Evolutionary conservation across 2,329 filamentous ascomycete genomes (phyloP), one percentile per base, ranked within the genome.

Genomic region (Hymenotorrendiella dingleyae): DNA sequence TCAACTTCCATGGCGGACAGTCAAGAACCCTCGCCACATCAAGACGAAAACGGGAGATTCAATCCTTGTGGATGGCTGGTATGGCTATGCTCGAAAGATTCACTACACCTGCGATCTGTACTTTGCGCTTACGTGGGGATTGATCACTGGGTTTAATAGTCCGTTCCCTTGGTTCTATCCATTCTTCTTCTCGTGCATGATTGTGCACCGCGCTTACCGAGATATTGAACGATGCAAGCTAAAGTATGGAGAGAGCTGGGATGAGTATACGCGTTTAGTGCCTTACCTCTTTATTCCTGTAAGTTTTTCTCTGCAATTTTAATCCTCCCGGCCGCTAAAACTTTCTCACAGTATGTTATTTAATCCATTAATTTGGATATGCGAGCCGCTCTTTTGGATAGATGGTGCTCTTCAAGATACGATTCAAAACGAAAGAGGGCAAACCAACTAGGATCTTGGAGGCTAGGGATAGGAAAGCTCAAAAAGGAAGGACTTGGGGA

Each of bases 151-250:
- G 9, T 90, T 91, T 66, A 70, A 71, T 32, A 87, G 82, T 59
- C 86, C 86, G 0, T 90, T 91, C 67, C 87, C 87, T 1, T 94
- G 87, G 86, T 93, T 94, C 66, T 91, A 94, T 62, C 84, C 86
- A 0, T 64, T 85, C 26, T 94, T 94, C 70, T 94, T 94, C 62
- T 70, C 72, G 14, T 66, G 67, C 54, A 91, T 91, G 86, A 91
- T 93, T 58, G 71, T 80, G 8, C 87, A 94, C 64, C 82, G 87
- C 46, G 83, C 86, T 4, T 69, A 70, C 52, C 74, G 87, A 47
- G 87, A 94, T 60, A 86, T 90, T 47, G 72, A 84, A 62, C 73
- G 81, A 51, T 94, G 87, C 66, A 74, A 77, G 42, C 71, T 71
- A 55, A 89, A 86, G 71, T 94, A 94, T 64, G 86, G 86, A 17